phyloP scores from a whole-genome alignment of 176 grass and related monocot species.

The Echinochloa phyllopogon region DNA sequence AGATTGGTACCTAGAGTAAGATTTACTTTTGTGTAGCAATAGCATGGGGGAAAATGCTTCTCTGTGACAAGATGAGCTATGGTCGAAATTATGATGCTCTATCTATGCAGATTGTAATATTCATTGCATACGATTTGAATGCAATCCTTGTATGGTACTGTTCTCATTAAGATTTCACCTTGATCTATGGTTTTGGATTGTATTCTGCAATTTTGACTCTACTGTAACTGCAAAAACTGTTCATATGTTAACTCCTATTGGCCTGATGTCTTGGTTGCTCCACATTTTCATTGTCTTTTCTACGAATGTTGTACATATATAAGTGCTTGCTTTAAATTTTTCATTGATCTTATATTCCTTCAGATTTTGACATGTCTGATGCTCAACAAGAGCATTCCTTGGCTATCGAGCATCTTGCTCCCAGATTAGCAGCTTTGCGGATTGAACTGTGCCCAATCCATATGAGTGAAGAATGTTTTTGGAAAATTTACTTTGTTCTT shows the following conservation, averaged over 20 bases:
- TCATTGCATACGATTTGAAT: background rate
- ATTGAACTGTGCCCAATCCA: slow-evolving; percentile 91
- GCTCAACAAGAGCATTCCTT: slow-evolving; percentile 87
- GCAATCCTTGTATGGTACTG: background rate
- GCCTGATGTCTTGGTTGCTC: background rate
- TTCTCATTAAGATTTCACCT: background rate
- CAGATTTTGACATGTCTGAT: slow-evolving; percentile 96
- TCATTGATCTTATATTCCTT: slow-evolving; percentile 25
- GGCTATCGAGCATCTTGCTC: slow-evolving; percentile 70
- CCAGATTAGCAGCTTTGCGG: slow-evolving; percentile 80
- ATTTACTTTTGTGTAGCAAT: background rate
- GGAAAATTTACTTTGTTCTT: slow-evolving; percentile 99
- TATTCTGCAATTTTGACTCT: slow-evolving; percentile 6
- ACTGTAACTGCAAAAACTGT: background rate
- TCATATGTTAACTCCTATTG: background rate
- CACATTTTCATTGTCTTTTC: background rate
- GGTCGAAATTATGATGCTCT: background rate
- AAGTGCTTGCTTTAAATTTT: slow-evolving; percentile 29
- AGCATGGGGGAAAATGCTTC: background rate
- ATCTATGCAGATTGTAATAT: background rate
- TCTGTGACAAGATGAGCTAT: background rate
- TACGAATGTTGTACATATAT: background rate
- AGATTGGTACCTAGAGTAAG: background rate
- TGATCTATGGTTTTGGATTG: slow-evolving; percentile 2
- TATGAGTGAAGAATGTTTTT: slow-evolving; percentile 89